These are phyloP conservation scores for Suillus placidus DNA, from an alignment of 768 basidiomycete species.

Conservation along the genomic window DNA sequence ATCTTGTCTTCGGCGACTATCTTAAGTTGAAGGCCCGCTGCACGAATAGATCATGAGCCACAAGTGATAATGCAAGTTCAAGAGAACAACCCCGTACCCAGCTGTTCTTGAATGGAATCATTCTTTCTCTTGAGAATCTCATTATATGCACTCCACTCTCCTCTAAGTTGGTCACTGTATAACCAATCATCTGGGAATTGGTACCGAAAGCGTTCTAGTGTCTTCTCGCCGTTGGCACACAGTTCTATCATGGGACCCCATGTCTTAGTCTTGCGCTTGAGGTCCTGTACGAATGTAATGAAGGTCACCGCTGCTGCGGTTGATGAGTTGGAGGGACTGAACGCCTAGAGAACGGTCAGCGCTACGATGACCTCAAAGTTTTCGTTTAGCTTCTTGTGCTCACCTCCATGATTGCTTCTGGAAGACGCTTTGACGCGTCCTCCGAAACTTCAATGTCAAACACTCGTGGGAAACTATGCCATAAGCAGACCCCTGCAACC, in stretches of 20 bases:
- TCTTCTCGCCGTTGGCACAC: constrained; percentile 95
- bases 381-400: constrained; percentile 9
- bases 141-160: constrained; percentile 98
- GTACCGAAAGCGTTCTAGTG: constrained; percentile 94
- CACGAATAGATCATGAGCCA: constrained; percentile 13
- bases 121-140: constrained; percentile 98
- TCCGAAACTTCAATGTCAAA: constrained; percentile 2
- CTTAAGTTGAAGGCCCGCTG: constrained; percentile 97
- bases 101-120: constrained; percentile 96
- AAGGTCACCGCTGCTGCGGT: constrained; percentile 98
- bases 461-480: constrained; percentile 26
- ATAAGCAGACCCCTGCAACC: constrained; percentile 21
- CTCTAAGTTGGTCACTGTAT: constrained; percentile 94
- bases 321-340: constrained; percentile 82
- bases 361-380: background rate
- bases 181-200: constrained; percentile 98
- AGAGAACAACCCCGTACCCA: constrained; percentile 58
- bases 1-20: constrained; percentile 99
- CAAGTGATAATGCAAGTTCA: constrained; percentile 2
- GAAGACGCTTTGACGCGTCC: constrained; percentile 24
- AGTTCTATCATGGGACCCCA: constrained; percentile 97
- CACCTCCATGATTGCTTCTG: constrained; percentile 34
- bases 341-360: constrained; percentile 43
- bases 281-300: constrained; percentile 99
- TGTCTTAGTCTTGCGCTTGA: constrained; percentile 94